Conservation (phyloP, 2,329 filamentous ascomycete species). For the Dactylonectria macrodidyma region DNA sequence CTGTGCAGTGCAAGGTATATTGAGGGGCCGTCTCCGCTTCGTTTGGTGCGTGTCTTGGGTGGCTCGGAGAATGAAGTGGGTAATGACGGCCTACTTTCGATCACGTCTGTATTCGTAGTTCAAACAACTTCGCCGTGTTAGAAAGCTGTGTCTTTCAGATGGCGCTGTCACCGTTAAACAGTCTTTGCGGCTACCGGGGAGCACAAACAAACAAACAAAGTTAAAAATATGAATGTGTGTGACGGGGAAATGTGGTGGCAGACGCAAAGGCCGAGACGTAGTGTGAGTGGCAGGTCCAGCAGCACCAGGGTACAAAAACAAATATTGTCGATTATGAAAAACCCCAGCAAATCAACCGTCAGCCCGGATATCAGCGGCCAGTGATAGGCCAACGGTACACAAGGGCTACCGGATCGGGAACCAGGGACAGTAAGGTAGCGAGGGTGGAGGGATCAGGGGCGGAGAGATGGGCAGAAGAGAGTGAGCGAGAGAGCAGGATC, state of each 20-base stretch:
- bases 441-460: slow-evolving; percentile 22
- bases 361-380: slow-evolving; percentile 24
- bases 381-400: slow-evolving; percentile 35
- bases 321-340: slow-evolving; percentile 38
- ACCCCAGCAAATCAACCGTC: slow-evolving; percentile 38
- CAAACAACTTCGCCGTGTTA: slow-evolving; percentile 13
- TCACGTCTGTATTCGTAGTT: slow-evolving; percentile 5
- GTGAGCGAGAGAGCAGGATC: slow-evolving; percentile 20
- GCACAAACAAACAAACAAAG: background rate
- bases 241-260: slow-evolving; percentile 5
- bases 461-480: slow-evolving; percentile 6
- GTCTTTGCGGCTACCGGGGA: background rate
- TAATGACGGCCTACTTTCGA: slow-evolving; percentile 13
- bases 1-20: slow-evolving; percentile 26
- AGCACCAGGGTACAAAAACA: slow-evolving; percentile 15
- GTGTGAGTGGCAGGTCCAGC: slow-evolving; percentile 3
- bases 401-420: slow-evolving; percentile 37
- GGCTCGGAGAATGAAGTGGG: slow-evolving; percentile 25
- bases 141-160: background rate
- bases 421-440: slow-evolving; percentile 22
- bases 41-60: slow-evolving; percentile 13
- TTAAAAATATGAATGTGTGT: slow-evolving; percentile 1
- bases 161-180: background rate
- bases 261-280: slow-evolving; percentile 7
- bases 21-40: slow-evolving; percentile 26